Evolutionary conservation across 768 basidiomycete species (phyloP).

Genomic region (Steccherinum ochraceum): DNA sequence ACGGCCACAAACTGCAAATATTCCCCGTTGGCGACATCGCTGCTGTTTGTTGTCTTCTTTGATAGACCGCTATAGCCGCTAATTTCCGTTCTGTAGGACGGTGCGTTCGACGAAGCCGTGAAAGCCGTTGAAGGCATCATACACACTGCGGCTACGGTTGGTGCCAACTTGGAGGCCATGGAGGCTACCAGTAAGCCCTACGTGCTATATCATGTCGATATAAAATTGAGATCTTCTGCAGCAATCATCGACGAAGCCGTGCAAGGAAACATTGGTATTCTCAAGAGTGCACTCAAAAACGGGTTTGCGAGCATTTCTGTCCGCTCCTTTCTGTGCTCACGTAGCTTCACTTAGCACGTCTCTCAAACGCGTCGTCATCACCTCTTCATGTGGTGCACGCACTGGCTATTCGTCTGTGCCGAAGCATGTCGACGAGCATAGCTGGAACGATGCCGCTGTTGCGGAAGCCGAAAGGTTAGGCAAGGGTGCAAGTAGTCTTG

Average conservation of each 20-base stretch:
- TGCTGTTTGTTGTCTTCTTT: conserved; percentile 22
- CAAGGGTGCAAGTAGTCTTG: conserved; percentile 26
- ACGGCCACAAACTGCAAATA: conserved; percentile 51
- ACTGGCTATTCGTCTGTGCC: background rate
- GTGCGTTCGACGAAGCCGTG: conserved; percentile 19
- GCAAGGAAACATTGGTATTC: conserved; percentile 55
- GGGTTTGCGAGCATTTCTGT: conserved; percentile 1
- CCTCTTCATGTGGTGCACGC: background rate
- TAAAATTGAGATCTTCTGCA: background rate
- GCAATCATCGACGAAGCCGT: conserved; percentile 65
- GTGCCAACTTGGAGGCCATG: background rate
- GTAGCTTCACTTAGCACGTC: conserved; percentile 15
- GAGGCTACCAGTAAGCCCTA: background rate
- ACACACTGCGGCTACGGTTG: conserved; percentile 10
- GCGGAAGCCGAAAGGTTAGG: conserved; percentile 41
- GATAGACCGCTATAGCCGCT: background rate
- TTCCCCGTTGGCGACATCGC: conserved; percentile 66
- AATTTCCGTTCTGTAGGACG: conserved; percentile 5
- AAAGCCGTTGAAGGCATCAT: conserved; percentile 17
- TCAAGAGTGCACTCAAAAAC: conserved; percentile 48
- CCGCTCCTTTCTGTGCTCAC: too few species aligned
- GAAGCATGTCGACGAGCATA: conserved; percentile 32
- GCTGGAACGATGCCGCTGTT: conserved; percentile 54
- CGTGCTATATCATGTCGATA: background rate
- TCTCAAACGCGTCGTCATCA: conserved; percentile 5